Evolutionary conservation across 139 green algal species (phyloP), one percentile per base, ranked within the genome.

Genomic region (Tetratostichococcus sp.): DNA sequence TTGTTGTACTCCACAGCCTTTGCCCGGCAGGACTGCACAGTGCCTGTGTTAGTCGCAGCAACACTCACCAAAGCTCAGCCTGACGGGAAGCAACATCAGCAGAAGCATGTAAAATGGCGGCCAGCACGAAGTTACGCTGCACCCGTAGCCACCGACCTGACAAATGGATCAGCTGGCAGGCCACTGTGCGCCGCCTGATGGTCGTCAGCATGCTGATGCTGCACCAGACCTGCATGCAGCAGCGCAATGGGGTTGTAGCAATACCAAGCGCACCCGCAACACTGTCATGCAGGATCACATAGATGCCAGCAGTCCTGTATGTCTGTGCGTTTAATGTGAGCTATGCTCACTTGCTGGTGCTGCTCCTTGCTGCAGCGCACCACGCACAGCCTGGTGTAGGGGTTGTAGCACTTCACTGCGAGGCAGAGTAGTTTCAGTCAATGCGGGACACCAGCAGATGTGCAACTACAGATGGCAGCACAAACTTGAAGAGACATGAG

Each of bases 321-420:
- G n/a, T n/a, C n/a, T n/a, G n/a, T n/a, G n/a, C n/a, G n/a, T n/a
- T n/a, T n/a, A n/a, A n/a, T n/a, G n/a, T n/a, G n/a, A n/a, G n/a
- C n/a, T n/a, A n/a, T n/a, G n/a, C n/a, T n/a, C n/a, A 81, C 81
- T 77, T 87, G 35, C 66, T 74, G 59, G 71, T 80, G 77, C 5
- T 86, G 70, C 23, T 86, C 76, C 0, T 73, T 57, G 35, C 77
- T 69, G 69, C 81, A 87, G 14, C 80, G 65, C 22, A 87, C 31
- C 1, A 83, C 32, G 59, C 76, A 83, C 6, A 84, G 25, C 43
- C 42, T 42, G 19, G 80, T 82, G 11, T 84, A 65, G 6, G 83
- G 80, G 58, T 86, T 86, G 42, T 82, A 81, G 35, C 77, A 81
- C 70, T 87, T 87, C 34, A 87, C 83, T 85, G 73, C 78, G 58